Base-by-base conservation (phyloP, 1,139 yeast species). In the Protomyces arabidopsidicola region DNA sequence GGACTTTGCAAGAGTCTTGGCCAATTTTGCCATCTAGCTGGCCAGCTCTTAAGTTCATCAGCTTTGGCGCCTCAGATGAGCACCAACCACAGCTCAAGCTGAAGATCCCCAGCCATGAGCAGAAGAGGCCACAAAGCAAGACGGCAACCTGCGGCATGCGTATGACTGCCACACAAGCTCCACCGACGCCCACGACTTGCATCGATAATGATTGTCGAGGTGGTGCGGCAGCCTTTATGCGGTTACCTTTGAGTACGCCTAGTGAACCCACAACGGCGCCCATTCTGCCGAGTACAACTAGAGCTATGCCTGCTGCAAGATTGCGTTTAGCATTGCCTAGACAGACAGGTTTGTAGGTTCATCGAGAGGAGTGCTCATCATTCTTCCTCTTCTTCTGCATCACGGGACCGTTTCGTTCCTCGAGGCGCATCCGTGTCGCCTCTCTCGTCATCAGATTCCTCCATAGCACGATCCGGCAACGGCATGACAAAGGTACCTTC, bases 401-500 rank as follows among this genome's bases (percentile, higher is more conserved):
- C 67, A 9, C 68, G 67, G 10, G 64, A 55, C 22, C 68, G 63
- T 58, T 69, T 67, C 38, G 65, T 24, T 12, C 68, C 65, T n/a
- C 51, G 36, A 27, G 56, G 61, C 45, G 65, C 60, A 45, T 38
- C 35, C 34, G 2, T 58, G n/a, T 38, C 51, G 27, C 18, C 45
- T 31, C 64, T 61, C 31, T 68, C 69, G 52, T 65, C 66, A 27
- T 70, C 69, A 9, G 68, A 70, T 55, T 65, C 60, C 1, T 69
- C 66, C 42, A 67, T 31, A n/a, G 48, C 20, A 10, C 24, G 22
- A n/a, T 42, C 48, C 18, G 48, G 48, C 20, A 14, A 57, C 6
- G 70, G 68, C 38, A 66, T 20, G 14, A 60, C 51, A 55, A 65
- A 73, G 8, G 73, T 69, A 10, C 77, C 77, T 27, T 74, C 74